These are phyloP conservation scores for Podospora didyma DNA, from an alignment of 495 filamentous ascomycete genomes.

Conservation along the genomic window DNA sequence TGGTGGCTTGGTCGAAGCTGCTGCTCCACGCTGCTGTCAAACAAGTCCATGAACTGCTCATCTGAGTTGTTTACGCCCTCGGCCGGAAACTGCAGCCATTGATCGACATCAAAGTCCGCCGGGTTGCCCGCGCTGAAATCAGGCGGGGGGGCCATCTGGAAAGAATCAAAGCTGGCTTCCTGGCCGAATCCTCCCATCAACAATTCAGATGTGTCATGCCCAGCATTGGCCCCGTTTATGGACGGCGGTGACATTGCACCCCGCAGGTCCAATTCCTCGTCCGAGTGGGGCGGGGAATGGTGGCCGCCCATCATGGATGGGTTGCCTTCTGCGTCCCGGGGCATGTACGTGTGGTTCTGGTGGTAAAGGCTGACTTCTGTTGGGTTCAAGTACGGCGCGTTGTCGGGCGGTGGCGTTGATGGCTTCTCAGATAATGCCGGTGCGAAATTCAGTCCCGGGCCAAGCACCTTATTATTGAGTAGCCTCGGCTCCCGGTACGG, in stretches of 20 bases:
- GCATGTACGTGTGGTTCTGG: background rate
- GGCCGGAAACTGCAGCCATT: slow-evolving; percentile 41
- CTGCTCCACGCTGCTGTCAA: background rate
- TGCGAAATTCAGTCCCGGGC: background rate
- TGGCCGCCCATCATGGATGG: slow-evolving; percentile 8
- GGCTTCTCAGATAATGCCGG: slow-evolving; percentile 16
- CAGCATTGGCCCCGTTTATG: background rate
- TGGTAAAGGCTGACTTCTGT: slow-evolving; percentile 16
- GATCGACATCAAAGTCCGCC: slow-evolving; percentile 41
- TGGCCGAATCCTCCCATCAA: background rate
- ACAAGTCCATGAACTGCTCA: slow-evolving; percentile 16
- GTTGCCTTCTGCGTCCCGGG: background rate
- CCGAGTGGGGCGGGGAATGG: slow-evolving; percentile 28
- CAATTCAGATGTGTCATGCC: background rate
- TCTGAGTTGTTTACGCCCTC: slow-evolving; percentile 26
- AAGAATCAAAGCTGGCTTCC: background rate
- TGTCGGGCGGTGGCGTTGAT: slow-evolving; percentile 42
- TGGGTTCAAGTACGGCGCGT: slow-evolving; percentile 28
- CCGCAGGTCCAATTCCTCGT: slow-evolving; percentile 2
- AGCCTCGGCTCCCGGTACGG: background rate
- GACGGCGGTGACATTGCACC: background rate
- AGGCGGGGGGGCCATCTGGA: background rate
- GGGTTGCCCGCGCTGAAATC: slow-evolving; percentile 1
- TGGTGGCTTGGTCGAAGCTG: background rate
- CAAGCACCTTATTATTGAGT: background rate